Evolutionary conservation across 140 eudicot genomes (phyloP).

Genomic region (Erigeron philadelphicus): DNA sequence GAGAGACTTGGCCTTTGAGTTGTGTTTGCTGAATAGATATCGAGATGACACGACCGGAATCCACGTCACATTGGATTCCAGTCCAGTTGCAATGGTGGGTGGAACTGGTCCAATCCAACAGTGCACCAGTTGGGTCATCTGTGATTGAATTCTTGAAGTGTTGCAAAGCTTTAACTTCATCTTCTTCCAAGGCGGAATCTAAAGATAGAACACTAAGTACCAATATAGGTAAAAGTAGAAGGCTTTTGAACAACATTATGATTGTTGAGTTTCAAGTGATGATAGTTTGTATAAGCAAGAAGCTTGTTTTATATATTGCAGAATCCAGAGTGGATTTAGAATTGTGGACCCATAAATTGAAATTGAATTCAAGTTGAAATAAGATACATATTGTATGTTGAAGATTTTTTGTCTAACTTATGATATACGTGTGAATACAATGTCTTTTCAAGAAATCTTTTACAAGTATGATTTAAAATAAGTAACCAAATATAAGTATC

Average conservation of each 20-base stretch:
- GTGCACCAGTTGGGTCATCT: constrained; percentile 58
- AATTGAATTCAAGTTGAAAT: too few species aligned
- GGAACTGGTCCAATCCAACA: constrained; percentile 50
- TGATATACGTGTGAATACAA: too few species aligned
- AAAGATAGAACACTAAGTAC: constrained; percentile 32
- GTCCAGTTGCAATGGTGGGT: constrained; percentile 80
- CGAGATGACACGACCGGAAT: constrained; percentile 37
- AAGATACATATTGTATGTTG: too few species aligned
- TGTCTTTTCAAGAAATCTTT: too few species aligned
- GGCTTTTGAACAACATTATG: constrained; percentile 28
- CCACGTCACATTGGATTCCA: constrained; percentile 54
- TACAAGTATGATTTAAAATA: too few species aligned
- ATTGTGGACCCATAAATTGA: too few species aligned
- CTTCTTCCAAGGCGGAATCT: constrained; percentile 26
- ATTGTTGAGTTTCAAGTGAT: constrained; percentile 8
- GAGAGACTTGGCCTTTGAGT: constrained; percentile 59
- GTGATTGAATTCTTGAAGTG: constrained; percentile 54
- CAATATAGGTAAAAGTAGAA: constrained; percentile 13
- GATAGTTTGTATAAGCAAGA: neutral
- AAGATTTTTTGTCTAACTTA: too few species aligned
- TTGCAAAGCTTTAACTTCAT: constrained; percentile 46
- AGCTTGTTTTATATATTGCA: constrained; percentile 3
- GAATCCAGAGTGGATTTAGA: neutral
- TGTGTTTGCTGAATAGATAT: constrained; percentile 44
- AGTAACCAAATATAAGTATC: too few species aligned